Evolutionary conservation across 2,329 filamentous ascomycete species (phyloP), one percentile per base, ranked within the genome.

Genomic region (Onygenales sp.): DNA sequence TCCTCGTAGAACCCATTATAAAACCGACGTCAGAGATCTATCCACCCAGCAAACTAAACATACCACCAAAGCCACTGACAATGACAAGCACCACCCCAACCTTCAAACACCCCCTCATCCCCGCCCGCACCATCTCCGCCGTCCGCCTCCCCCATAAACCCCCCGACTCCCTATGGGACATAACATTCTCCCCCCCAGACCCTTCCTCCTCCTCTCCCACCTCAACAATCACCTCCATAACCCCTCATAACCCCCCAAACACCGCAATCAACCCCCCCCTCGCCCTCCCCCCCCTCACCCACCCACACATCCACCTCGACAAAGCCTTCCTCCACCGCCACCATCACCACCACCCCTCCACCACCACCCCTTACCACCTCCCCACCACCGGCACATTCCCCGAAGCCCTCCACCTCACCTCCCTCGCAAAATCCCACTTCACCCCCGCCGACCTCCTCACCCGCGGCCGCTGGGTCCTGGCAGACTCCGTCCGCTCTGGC

Each of bases 251-350:
- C 17, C 49, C 58, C 42, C n/a, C 42, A 37, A 37, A 11, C 51
- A 51, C 17, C 45, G 52, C 33, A 37, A 36, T 14, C 11, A 8
- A 34, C 36, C 36, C 53, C 52, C 62, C 65, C 4, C 62, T 69
- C 32, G 63, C 68, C 4, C 65, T 81, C 49, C 81, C 82, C 3
- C 75, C 77, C 7, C 74, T 88, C 2, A 87, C 84, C 58, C 86
- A 88, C 62, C 84, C 85, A 6, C 85, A 88, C 59, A 80, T 88
- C 49, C 86, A 88, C 62, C 74, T 88, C 32, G 86, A 88, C 56
- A 74, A 73, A 59, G 66, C 69, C 32, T 72, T 69, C 56, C 59
- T 74, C 10, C 65, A 72, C 55, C 69, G 63, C 54, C 53, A 58
- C n/a, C 56, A 61, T 7, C 53, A 65, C 54, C 86, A 83, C 66